Conservation (phyloP, 345 rosid species). For the Rhodamnia argentea region DNA sequence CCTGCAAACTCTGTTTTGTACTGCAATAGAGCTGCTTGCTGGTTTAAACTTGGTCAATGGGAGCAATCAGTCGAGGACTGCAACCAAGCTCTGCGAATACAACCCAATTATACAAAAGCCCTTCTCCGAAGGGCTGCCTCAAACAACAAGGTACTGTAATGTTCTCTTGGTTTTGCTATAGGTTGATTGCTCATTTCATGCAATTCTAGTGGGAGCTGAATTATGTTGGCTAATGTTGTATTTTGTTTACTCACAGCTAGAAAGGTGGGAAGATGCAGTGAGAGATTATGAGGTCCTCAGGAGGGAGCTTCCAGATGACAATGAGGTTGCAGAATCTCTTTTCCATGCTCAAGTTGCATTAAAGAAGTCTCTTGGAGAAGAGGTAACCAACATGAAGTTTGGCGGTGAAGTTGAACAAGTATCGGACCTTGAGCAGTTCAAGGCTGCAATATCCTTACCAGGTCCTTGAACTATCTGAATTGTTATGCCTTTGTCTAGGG, state of each 20-base stretch:
- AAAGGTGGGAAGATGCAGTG: constrained; percentile 86
- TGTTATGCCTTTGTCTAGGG: background rate
- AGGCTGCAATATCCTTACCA: constrained; percentile 66
- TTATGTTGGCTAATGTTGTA: background rate
- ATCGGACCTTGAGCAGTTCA: constrained; percentile 61
- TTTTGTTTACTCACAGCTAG: constrained; percentile 41
- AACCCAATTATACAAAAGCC: constrained; percentile 71
- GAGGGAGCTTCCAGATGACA: constrained; percentile 71
- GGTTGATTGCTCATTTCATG: background rate
- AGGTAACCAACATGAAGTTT: constrained; percentile 83
- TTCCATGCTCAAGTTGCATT: constrained; percentile 91
- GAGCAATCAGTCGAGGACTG: constrained; percentile 78
- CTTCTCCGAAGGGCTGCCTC: constrained; percentile 85
- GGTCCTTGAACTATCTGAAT: constrained; percentile 22
- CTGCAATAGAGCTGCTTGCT: constrained; percentile 89
- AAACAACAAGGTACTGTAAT: constrained; percentile 51
- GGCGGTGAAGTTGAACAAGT: constrained; percentile 93
- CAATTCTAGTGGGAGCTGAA: background rate
- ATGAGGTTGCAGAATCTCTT: constrained; percentile 74
- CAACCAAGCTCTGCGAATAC: constrained; percentile 56
- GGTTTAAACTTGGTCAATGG: constrained; percentile 77
- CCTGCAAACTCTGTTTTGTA: constrained; percentile 72
- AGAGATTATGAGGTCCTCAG: constrained; percentile 77
- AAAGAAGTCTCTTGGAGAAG: constrained; percentile 90
- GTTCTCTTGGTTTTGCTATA: background rate